A percentile compares a stretch with the other conserved stretches of the same genome.
phyloP scores from a whole-genome alignment of 805 yeast genomes.

The Hermanozyma aechmeae region DNA sequence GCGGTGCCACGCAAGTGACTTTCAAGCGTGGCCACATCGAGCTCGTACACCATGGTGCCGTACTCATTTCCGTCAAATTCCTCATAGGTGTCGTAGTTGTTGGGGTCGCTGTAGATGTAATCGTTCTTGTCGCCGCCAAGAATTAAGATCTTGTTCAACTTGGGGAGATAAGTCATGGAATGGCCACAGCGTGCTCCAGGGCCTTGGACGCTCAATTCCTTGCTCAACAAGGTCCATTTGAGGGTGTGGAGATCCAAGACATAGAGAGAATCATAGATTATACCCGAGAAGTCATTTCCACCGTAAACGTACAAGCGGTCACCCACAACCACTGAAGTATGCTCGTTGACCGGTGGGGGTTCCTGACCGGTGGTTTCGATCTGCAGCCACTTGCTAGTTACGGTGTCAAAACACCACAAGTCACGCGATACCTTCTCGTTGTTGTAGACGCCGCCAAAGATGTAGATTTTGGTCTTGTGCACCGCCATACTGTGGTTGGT shows the following conservation, averaged over 20 bases:
- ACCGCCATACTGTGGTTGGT: constrained; percentile 87
- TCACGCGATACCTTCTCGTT: constrained; percentile 66
- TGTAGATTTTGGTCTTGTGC: constrained; percentile 65
- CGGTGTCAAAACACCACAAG: constrained; percentile 73
- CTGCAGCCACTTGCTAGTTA: constrained; percentile 58
- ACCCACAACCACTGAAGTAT: constrained; percentile 71
- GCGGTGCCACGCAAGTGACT: constrained; percentile 12
- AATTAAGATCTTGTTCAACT: constrained; percentile 59
- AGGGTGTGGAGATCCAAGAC: constrained; percentile 68
- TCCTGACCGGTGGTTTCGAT: constrained; percentile 58
- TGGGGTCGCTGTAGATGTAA: constrained; percentile 41
- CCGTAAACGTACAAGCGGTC: constrained; percentile 81
- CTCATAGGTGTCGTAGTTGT: constrained; percentile 43
- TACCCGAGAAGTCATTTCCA: constrained; percentile 73
- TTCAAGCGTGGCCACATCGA: constrained; percentile 44
- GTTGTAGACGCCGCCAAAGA: constrained; percentile 81
- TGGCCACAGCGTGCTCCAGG: constrained; percentile 93
- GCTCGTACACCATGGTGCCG: constrained; percentile 54
- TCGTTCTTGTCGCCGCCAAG: constrained; percentile 91
- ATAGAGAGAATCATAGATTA: constrained; percentile 53
- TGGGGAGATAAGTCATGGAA: constrained; percentile 63
- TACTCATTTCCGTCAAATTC: constrained; percentile 37
- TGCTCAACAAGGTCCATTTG: constrained; percentile 57
- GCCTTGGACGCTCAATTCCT: constrained; percentile 29
- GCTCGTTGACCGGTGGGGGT: constrained; percentile 89